phyloP scores from a whole-genome alignment of 768 basidiomycete species.

The Gyrodon lividus region DNA sequence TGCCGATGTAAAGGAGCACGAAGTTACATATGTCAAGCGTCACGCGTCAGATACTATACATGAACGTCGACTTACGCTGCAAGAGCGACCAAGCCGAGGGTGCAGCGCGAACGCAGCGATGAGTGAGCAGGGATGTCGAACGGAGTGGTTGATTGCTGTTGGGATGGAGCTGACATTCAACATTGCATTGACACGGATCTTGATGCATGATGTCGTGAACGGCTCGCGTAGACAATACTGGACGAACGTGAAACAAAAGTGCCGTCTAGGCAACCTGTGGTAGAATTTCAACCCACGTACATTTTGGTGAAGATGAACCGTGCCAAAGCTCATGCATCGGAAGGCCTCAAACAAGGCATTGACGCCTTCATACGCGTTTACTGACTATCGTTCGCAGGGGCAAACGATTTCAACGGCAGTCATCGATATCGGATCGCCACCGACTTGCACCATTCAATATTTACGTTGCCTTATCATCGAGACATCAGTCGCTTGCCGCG shows the following conservation, averaged over 20 bases:
- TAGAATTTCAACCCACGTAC: neutral
- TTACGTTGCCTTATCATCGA: conserved; percentile 39
- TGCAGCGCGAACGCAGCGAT: neutral
- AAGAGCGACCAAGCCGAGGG: conserved; percentile 4
- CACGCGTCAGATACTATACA: conserved; percentile 29
- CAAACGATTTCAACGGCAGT: conserved; percentile 38
- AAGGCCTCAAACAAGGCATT: too few species aligned
- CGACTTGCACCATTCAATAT: conserved; percentile 37
- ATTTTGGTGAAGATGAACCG: neutral
- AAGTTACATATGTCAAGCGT: conserved; percentile 29
- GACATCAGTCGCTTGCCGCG: conserved; percentile 28
- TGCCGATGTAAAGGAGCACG: conserved; percentile 29
- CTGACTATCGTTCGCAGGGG: conserved; percentile 41
- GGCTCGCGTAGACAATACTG: conserved; percentile 38
- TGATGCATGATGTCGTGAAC: conserved; percentile 40
- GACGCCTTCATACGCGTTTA: conserved; percentile 41
- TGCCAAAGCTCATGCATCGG: too few species aligned
- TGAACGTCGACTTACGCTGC: conserved; percentile 2
- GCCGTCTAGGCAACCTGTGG: neutral
- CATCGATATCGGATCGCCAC: conserved; percentile 38
- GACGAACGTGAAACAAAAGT: conserved; percentile 25
- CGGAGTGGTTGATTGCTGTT: conserved; percentile 14
- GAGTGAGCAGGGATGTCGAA: conserved; percentile 14
- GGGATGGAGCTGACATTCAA: conserved; percentile 22
- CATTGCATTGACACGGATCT: conserved; percentile 37